Evolutionary conservation across 768 basidiomycete genomes (phyloP).

Genomic region (Cantharellus cinnabarinus): DNA sequence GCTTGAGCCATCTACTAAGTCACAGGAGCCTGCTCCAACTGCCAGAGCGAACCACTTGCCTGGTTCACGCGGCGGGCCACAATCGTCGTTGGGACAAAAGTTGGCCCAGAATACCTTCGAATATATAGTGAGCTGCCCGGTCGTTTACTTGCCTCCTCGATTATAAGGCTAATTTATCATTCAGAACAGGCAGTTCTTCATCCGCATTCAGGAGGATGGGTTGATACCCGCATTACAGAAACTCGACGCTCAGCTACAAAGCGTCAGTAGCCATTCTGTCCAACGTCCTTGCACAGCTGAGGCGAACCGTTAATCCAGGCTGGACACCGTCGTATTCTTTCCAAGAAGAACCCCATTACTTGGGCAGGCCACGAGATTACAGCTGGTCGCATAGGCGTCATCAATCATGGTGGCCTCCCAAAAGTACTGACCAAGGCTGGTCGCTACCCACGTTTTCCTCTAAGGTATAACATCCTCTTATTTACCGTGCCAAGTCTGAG

Average conservation of each 20-base stretch:
- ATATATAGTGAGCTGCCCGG: too few relatives aligned
- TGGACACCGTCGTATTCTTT: slow-evolving; percentile 50
- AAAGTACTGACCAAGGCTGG: slow-evolving; percentile 57
- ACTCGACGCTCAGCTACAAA: slow-evolving; percentile 39
- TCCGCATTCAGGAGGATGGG: slow-evolving; percentile 46
- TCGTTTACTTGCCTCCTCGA: too few relatives aligned
- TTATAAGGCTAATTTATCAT: too few relatives aligned
- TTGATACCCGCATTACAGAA: slow-evolving; percentile 47
- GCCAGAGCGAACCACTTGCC: too few relatives aligned
- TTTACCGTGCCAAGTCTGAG: neutral
- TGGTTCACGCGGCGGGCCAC: too few relatives aligned
- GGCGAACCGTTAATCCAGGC: slow-evolving; percentile 31
- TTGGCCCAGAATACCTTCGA: too few relatives aligned
- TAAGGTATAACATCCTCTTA: slow-evolving; percentile 19
- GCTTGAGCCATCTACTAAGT: too few relatives aligned
- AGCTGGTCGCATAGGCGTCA: neutral
- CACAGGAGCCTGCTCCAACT: too few relatives aligned
- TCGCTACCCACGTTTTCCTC: slow-evolving; percentile 54
- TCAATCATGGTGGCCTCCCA: slow-evolving; percentile 40
- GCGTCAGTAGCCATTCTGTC: slow-evolving; percentile 18
- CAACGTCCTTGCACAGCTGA: neutral
- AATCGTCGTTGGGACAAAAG: too few relatives aligned
- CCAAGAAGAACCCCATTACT: slow-evolving; percentile 53
- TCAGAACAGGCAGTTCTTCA: slow-evolving; percentile 27
- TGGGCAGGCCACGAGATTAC: slow-evolving; percentile 37